phyloP scores from a whole-genome alignment of 495 filamentous ascomycete species.

The Chaetomium fimeti region DNA sequence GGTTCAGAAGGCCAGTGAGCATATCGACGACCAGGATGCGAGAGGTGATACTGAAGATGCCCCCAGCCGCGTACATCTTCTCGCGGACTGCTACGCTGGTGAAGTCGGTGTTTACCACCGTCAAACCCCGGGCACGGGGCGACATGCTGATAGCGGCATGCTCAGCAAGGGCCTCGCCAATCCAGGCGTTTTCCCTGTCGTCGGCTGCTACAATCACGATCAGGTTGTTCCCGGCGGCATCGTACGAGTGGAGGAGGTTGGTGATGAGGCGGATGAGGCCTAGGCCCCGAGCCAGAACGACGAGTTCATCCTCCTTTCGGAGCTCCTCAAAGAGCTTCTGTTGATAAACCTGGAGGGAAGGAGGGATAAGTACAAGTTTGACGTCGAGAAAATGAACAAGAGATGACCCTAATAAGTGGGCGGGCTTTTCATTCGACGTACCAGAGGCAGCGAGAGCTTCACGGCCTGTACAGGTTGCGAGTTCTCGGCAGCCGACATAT shows the following conservation, averaged over 20 bases:
- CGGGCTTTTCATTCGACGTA: constrained; percentile 47
- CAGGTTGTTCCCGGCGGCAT: constrained; percentile 91
- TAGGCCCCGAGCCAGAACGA: constrained; percentile 85
- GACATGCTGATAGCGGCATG: constrained; percentile 79
- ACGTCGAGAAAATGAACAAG: background rate
- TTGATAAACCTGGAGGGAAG: constrained; percentile 62
- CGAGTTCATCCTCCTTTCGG: constrained; percentile 85
- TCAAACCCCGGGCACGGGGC: constrained; percentile 77
- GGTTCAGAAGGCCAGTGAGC: constrained; percentile 76
- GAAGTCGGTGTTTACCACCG: constrained; percentile 89
- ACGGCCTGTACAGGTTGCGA: constrained; percentile 59
- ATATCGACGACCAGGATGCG: constrained; percentile 93
- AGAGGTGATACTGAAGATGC: constrained; percentile 94
- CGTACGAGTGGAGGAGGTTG: constrained; percentile 93
- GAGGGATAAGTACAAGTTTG: background rate
- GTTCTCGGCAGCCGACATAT: constrained; percentile 29
- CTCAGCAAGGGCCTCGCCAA: constrained; percentile 89
- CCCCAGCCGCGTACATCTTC: constrained; percentile 84
- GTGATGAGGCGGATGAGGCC: constrained; percentile 87
- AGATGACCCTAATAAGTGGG: too few relatives aligned
- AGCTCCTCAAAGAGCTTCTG: constrained; percentile 92
- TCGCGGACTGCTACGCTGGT: constrained; percentile 83
- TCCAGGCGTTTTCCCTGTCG: constrained; percentile 91
- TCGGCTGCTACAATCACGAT: constrained; percentile 87
- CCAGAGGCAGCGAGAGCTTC: constrained; percentile 89